phyloP scores from a whole-genome alignment of 257 asterid genomes.

The Nicotiana undulata region DNA sequence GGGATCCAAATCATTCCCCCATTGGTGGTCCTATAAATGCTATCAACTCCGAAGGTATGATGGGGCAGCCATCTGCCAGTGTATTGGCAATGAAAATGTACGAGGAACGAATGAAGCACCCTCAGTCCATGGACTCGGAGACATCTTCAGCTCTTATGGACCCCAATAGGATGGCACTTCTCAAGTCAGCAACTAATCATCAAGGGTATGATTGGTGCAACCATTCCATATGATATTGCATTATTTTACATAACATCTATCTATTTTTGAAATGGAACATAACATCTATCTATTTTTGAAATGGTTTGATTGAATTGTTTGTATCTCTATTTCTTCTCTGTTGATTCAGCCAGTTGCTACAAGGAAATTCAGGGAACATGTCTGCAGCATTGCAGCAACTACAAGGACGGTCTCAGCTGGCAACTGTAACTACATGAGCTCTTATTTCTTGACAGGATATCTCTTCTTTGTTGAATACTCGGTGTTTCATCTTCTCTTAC shows the following conservation, averaged over 20 bases:
- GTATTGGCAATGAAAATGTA: conserved; percentile 92
- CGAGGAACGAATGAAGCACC: conserved; percentile 91
- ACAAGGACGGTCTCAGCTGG: conserved; percentile 86
- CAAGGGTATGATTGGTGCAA: conserved; percentile 61
- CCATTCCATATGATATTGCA: neutral
- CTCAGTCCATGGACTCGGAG: conserved; percentile 87
- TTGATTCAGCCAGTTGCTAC: conserved; percentile 82
- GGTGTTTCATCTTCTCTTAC: neutral
- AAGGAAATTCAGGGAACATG: conserved; percentile 83
- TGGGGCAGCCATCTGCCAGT: conserved; percentile 96
- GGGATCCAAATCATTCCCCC: conserved; percentile 80
- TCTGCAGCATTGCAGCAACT: conserved; percentile 93
- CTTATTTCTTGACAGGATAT: conserved; percentile 1
- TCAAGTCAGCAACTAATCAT: conserved; percentile 69
- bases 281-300: neutral
- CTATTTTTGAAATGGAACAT: neutral
- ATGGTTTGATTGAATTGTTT: neutral
- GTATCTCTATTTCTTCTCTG: conserved; percentile 5
- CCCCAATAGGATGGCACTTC: conserved; percentile 92
- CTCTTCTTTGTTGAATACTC: neutral
- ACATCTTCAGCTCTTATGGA: conserved; percentile 69
- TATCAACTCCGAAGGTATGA: conserved; percentile 74
- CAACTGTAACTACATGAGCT: conserved; percentile 43
- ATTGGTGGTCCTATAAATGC: conserved; percentile 80
- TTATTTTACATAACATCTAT: neutral